Conservation (phyloP, 495 filamentous ascomycete species). For the Amniculicola lignicola region DNA sequence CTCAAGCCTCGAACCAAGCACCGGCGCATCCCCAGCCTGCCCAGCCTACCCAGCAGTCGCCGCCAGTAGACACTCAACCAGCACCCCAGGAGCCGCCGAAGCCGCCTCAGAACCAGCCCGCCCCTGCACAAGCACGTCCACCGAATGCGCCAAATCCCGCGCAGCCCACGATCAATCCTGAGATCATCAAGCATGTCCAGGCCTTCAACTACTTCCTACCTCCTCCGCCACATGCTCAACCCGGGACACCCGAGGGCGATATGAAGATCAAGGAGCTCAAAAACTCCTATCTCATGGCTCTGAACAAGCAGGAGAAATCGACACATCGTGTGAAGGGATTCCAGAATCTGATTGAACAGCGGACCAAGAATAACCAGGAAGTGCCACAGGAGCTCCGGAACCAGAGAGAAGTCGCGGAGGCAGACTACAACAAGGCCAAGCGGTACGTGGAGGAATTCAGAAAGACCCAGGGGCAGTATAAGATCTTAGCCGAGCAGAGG, state of each 20-base stretch:
- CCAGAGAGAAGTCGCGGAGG: conserved; percentile 14
- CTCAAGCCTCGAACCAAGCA: background rate
- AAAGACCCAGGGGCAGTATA: conserved; percentile 24
- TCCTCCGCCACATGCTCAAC: conserved; percentile 11
- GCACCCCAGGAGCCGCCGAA: background rate
- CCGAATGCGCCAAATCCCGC: background rate
- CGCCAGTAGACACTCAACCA: background rate
- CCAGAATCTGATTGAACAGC: conserved; percentile 20
- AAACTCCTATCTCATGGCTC: conserved; percentile 28
- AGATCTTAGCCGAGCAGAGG: conserved; percentile 17
- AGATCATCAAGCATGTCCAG: conserved; percentile 31
- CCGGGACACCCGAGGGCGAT: conserved; percentile 32
- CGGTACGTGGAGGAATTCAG: conserved; percentile 28
- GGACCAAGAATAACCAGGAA: conserved; percentile 12
- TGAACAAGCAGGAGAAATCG: conserved; percentile 26
- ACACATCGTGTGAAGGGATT: conserved; percentile 16
- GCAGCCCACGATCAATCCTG: conserved; percentile 24
- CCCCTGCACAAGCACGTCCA: background rate
- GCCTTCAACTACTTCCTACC: conserved; percentile 27
- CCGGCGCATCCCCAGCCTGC: no score
- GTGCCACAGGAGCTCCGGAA: conserved; percentile 22
- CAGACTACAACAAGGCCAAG: conserved; percentile 19
- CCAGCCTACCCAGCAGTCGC: background rate
- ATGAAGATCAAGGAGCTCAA: conserved; percentile 26
- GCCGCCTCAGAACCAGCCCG: background rate